Evolutionary conservation across 2,329 filamentous ascomycete species (phyloP).

Genomic region (Alternaria atra): DNA sequence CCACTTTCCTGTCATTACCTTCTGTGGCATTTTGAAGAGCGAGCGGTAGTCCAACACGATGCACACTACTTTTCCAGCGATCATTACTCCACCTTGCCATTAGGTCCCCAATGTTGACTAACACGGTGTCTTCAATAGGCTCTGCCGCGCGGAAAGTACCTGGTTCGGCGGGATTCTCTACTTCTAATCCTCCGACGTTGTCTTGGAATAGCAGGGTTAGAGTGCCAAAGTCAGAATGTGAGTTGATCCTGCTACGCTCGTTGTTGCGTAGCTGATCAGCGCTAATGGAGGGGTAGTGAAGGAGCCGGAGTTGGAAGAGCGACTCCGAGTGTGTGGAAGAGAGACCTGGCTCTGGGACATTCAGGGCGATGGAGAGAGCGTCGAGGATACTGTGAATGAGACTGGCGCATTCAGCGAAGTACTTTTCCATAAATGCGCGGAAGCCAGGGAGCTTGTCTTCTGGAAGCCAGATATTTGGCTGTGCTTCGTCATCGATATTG

Average conservation of each 20-base stretch:
- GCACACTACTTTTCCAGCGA: conserved; percentile 50
- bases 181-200: conserved; percentile 52
- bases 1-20: conserved; percentile 18
- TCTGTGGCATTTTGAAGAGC: neutral
- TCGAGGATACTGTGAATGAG: conserved; percentile 40
- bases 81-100: conserved; percentile 53
- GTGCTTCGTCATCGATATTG: conserved; percentile 35
- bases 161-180: conserved; percentile 38
- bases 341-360: conserved; percentile 26
- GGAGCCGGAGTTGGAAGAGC: conserved; percentile 48
- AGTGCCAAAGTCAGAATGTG: conserved; percentile 56
- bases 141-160: conserved; percentile 42
- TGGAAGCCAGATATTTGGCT: conserved; percentile 55
- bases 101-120: conserved; percentile 54
- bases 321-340: conserved; percentile 33
- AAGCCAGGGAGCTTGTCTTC: conserved; percentile 53
- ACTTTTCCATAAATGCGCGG: conserved; percentile 36
- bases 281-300: conserved; percentile 52
- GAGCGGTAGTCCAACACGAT: conserved; percentile 49
- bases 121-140: conserved; percentile 43
- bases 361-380: conserved; percentile 38
- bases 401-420: conserved; percentile 32
- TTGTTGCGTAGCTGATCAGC: conserved; percentile 32
- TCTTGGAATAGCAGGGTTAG: conserved; percentile 57
- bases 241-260: conserved; percentile 48